phyloP scores from a whole-genome alignment of 352 stramenopile genomes.

The Pseudoperonospora humuli region DNA sequence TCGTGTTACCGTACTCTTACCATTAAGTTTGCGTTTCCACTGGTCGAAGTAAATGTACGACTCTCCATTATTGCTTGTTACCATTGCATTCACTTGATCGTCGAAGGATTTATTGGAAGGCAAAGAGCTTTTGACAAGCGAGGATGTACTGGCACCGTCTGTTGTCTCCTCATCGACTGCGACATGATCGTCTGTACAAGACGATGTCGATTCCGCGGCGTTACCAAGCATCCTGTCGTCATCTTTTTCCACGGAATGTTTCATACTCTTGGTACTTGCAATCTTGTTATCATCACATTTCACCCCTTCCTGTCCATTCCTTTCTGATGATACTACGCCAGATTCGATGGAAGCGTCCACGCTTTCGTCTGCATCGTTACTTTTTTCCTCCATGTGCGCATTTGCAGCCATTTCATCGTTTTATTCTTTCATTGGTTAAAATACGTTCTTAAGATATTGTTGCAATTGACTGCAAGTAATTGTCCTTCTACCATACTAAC shows the following conservation, averaged over 20 bases:
- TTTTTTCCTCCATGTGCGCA: neutral
- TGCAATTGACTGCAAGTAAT: too few species aligned
- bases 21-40: slow-evolving; percentile 36
- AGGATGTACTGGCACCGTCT: slow-evolving; percentile 2
- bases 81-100: slow-evolving; percentile 27
- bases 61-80: neutral
- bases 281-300: neutral
- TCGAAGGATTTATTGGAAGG: slow-evolving; percentile 26
- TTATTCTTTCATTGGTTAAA: too few species aligned
- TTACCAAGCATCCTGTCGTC: neutral
- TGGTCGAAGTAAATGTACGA: slow-evolving; percentile 41
- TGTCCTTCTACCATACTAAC: too few species aligned
- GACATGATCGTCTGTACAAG: neutral
- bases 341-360: neutral
- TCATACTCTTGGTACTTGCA: neutral
- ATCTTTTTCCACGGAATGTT: neutral
- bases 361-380: neutral
- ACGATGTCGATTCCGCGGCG: neutral
- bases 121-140: slow-evolving; percentile 20
- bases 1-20: slow-evolving; percentile 20
- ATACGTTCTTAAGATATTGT: too few species aligned
- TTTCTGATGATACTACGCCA: neutral
- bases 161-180: neutral
- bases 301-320: neutral
- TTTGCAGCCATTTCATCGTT: neutral